Base-by-base conservation (phyloP, 257 asterid species). In the Solanum piurae region DNA sequence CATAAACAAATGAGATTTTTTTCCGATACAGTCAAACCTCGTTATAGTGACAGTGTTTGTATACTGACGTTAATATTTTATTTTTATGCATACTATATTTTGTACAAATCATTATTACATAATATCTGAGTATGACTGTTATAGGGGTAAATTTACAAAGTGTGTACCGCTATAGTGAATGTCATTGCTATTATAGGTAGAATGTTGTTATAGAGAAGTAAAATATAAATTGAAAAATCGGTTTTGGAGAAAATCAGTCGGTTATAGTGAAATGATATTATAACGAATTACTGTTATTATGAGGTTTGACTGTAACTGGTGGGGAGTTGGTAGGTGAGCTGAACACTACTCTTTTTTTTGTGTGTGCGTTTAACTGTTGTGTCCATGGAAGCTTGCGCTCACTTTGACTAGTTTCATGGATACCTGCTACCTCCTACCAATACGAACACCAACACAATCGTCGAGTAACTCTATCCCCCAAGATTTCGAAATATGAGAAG, bases 291-390 rank as follows among this genome's bases (percentile, higher is more conserved):
- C 66, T 58, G 5, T 18, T 58, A 58, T 58, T 7, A 58, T 20
- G 25, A 58, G 66, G 11, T 58, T 55, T 55, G 64, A 55, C 11
- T 21, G 5, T 73, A 73, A 36, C 87, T 92, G 91, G 88, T 90
- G 88, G 49, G 62, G 69, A 29, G n/a, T 25, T 29, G 29, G 69
- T 4, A 46, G 85, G 42, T 80, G 27, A 25, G 60, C 60, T 40
- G 84, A 76, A 72, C 90, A 27, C 89, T 83, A 74, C 90, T 71
- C 71, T 69, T 1, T 34, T 9, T 18, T 33, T 34, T 72, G n/a
- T 55, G 58, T 46, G 58, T 2, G 16, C 1, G 20, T 69, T 29
- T 14, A 33, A 72, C 6, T 2, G 10, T 34, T 3, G 29, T 34
- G 29, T 73, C 9, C 29, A 7, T 5, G 18, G 9, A 31, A 10